Evolutionary conservation across 2,329 filamentous ascomycete genomes (phyloP), one percentile per base, ranked within the genome.

Genomic region (Ascochyta clinopodiicola): DNA sequence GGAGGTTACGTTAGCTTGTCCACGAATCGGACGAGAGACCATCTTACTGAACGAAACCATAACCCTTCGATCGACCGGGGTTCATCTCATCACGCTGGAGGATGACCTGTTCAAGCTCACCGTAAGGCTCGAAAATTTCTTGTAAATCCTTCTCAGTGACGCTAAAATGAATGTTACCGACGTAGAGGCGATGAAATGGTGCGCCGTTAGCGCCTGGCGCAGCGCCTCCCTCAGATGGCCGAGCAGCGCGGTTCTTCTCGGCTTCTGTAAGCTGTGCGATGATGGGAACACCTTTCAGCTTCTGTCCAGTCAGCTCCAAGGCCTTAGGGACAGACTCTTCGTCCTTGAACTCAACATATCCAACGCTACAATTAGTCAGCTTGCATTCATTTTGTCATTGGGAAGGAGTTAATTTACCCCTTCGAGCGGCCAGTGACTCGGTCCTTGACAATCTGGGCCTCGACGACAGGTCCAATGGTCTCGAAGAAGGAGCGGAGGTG

Each of bases 161-260:
- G 76, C 92, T 97, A 84, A 99, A 99, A 81, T 99, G 95, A 68
- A 99, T 98, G 76, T 99, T 99, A 78, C 95, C 95, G 67, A 99
- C 94, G 77, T 98, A 99, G 57, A 99, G 89, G 67, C 96, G 91
- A 79, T 99, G 95, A 82, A 98, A 98, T 22, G 95, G 95, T 56
- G 96, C 89, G 59, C 91, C 89, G 74, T 93, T 93, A 57, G 89
- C 88, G 66, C 91, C 86, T 56, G 80, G 81, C 63, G 84, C 87
- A 63, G 84, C 83, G 44, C 82, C 78, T 44, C 66, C 64, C 44
- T 71, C 70, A 47, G 90, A 86, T 62, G 86, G 94, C 66, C 94
- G 92, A 62, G 92, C 92, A 82, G 96, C 94, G 68, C 95, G 92
- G 75, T 99, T 99, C 84, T 99, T 99, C 79, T 99, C 96, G 75